phyloP scores from a whole-genome alignment of 2,329 filamentous ascomycete genomes.

The Diaporthe ilicicola region DNA sequence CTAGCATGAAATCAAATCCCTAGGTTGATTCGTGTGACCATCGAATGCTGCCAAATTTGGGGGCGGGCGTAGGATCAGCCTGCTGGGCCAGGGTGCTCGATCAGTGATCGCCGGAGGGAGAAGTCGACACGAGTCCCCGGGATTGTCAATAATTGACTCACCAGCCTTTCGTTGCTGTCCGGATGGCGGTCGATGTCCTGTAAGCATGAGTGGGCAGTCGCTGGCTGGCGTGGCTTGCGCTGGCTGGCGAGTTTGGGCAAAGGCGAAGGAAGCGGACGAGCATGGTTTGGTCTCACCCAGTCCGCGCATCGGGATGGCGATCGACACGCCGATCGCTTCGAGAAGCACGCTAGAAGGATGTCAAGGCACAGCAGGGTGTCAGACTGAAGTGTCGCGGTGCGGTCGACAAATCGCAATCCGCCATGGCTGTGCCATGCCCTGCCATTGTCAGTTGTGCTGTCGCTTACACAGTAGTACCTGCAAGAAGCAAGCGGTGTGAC shows the following conservation, averaged over 20 bases:
- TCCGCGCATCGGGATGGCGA: neutral
- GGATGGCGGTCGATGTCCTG: neutral
- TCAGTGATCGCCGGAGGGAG: neutral
- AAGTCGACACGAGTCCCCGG: neutral
- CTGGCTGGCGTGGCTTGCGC: neutral
- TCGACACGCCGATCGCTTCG: neutral
- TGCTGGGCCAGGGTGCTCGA: neutral
- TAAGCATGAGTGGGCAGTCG: no score
- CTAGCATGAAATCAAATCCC: no score
- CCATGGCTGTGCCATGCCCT: neutral
- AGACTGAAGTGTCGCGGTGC: no score
- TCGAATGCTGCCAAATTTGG: neutral
- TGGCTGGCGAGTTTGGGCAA: neutral
- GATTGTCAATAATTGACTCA: neutral
- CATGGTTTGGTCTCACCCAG: neutral
- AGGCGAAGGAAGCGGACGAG: neutral
- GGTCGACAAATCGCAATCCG: no score
- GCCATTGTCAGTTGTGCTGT: neutral
- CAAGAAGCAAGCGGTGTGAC: neutral
- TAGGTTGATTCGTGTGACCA: neutral
- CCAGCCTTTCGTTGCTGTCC: neutral
- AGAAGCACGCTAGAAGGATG: conserved; percentile 12
- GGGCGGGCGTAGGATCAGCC: neutral
- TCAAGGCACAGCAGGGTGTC: no score
- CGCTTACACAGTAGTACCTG: no score